These are phyloP conservation scores for Pogostemon cablin DNA, from an alignment of 257 asterid genomes.

Conservation along the genomic window DNA sequence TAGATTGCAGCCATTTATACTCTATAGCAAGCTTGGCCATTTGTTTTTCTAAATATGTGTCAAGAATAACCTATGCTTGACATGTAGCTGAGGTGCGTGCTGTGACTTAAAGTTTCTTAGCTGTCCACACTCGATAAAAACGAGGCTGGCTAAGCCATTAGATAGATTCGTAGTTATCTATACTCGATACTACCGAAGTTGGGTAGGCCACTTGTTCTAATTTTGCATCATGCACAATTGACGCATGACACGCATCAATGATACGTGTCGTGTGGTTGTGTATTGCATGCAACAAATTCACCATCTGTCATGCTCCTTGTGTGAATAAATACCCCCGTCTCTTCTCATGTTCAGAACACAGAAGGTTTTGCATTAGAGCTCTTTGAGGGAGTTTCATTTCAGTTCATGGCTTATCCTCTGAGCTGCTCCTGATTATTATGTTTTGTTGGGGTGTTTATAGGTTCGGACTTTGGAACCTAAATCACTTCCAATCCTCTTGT, in stretches of 20 bases:
- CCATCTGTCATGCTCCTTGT: conserved; percentile 15
- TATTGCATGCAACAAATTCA: conserved; percentile 11
- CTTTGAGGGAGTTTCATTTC: not conserved
- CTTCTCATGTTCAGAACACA: not conserved
- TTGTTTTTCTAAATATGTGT: too few species aligned
- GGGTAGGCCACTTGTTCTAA: not conserved
- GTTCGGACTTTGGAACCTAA: not conserved
- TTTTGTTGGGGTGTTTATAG: conserved; percentile 18
- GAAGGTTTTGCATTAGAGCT: not conserved
- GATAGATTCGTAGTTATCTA: too few species aligned
- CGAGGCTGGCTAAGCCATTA: too few species aligned
- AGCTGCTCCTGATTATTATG: not conserved
- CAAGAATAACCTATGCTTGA: not conserved
- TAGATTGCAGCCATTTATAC: too few species aligned
- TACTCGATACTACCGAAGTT: not conserved
- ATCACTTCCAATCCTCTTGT: not conserved
- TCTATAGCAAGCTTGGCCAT: not conserved
- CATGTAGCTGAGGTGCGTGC: not conserved
- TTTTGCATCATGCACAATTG: conserved; percentile 11
- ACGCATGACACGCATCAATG: not conserved
- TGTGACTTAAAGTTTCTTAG: too few species aligned
- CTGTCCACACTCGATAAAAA: too few species aligned
- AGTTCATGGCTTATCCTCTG: not conserved
- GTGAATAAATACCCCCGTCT: conserved; percentile 7
- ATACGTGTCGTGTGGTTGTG: not conserved